A percentile compares a stretch with the other conserved stretches of the same genome.
These are phyloP conservation scores for Micromonas pusilla DNA, from an alignment of 139 green algal genomes.

Conservation along the genomic window DNA sequence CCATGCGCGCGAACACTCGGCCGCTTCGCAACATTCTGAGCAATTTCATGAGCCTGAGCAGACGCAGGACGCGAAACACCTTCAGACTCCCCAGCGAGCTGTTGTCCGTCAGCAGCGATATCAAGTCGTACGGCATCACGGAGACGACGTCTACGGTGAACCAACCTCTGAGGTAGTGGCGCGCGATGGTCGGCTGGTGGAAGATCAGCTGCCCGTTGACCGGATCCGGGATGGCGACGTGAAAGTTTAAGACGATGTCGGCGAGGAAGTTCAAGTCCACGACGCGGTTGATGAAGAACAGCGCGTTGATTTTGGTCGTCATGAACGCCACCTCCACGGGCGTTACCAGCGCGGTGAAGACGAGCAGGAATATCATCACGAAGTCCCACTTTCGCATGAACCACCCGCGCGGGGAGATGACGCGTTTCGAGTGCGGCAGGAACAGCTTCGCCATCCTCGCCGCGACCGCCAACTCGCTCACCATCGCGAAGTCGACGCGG, in stretches of 20 bases:
- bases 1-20: constrained; percentile 17
- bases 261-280: constrained; percentile 26
- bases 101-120: constrained; percentile 1
- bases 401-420: constrained; percentile 6
- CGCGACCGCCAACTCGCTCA: no score
- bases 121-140: constrained; percentile 18
- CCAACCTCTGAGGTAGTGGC: background rate
- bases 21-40: constrained; percentile 23
- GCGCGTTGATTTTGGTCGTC: background rate
- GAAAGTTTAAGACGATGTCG: constrained; percentile 30
- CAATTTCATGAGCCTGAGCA: constrained; percentile 28
- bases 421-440: background rate
- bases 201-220: background rate
- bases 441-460: no score
- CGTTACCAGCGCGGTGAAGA: constrained; percentile 23
- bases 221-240: background rate
- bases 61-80: constrained; percentile 14
- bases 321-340: constrained; percentile 28
- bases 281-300: constrained; percentile 25
- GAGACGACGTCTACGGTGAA: constrained; percentile 25
- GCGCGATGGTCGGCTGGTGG: background rate
- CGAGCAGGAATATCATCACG: background rate
- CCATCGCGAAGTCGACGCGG: no score
- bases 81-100: background rate
- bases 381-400: constrained; percentile 29